These are phyloP conservation scores for Sporothrix inflata DNA, from an alignment of 2,329 filamentous ascomycete genomes.

Conservation along the genomic window DNA sequence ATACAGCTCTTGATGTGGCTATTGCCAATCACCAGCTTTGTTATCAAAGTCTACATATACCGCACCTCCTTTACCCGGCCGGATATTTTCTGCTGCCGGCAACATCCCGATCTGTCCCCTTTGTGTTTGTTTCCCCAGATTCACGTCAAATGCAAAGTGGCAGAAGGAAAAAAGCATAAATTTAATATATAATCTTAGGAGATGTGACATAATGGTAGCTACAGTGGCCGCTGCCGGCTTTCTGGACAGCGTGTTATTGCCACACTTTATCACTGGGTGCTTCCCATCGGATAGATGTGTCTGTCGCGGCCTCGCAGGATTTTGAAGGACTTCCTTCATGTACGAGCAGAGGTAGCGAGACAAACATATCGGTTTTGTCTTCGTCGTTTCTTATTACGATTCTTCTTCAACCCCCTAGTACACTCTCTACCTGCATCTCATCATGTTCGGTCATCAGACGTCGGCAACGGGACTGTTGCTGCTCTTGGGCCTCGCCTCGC, in stretches of 20 bases:
- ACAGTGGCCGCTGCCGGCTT: background rate
- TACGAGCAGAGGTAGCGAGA: too few relatives aligned
- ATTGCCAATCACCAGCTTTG: background rate
- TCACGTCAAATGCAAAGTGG: background rate
- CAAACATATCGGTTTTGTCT: background rate
- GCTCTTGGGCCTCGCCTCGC: background rate
- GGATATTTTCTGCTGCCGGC: slow-evolving; percentile 17
- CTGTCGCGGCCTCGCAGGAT: background rate
- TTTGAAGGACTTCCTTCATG: background rate
- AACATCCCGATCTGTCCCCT: background rate
- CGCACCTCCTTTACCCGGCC: slow-evolving; percentile 17
- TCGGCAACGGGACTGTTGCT: background rate
- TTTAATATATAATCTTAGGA: background rate
- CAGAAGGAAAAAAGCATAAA: slow-evolving; percentile 1
- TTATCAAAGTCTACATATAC: background rate
- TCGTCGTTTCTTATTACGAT: background rate
- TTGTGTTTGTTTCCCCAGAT: slow-evolving; percentile 6
- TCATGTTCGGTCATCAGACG: background rate
- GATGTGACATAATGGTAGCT: slow-evolving; percentile 15
- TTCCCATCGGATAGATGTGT: background rate
- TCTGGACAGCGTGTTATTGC: slow-evolving; percentile 33
- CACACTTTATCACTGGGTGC: background rate
- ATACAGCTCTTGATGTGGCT: too few relatives aligned
- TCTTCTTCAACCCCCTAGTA: background rate
- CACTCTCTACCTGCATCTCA: background rate